These are phyloP conservation scores for Boletellus sp. DNA, from an alignment of 768 basidiomycete species.

Conservation along the genomic window DNA sequence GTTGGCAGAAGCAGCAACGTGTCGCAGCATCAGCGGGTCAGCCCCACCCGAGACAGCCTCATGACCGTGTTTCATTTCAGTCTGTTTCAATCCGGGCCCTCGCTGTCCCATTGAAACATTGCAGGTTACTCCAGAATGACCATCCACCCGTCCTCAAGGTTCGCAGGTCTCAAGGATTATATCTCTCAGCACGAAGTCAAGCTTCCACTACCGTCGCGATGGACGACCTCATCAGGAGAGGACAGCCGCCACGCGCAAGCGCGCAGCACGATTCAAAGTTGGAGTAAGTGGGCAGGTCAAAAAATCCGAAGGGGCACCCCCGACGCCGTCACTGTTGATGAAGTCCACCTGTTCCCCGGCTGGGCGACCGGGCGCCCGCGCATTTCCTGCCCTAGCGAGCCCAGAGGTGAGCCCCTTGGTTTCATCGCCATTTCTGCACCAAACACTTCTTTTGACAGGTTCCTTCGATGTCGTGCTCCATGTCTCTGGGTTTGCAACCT, in stretches of 20 bases:
- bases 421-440: neutral
- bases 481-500: conserved; percentile 74
- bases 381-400: conserved; percentile 16
- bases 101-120: conserved; percentile 1
- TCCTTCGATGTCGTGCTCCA: conserved; percentile 71
- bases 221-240: conserved; percentile 18
- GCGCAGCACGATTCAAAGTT: conserved; percentile 37
- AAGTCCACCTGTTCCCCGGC: conserved; percentile 68
- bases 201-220: conserved; percentile 20
- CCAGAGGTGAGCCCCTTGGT: conserved; percentile 22
- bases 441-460: conserved; percentile 27
- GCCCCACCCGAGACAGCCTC: conserved; percentile 1
- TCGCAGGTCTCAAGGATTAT: conserved; percentile 46
- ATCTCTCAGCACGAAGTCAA: conserved; percentile 43
- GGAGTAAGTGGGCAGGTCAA: conserved; percentile 64
- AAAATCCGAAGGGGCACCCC: conserved; percentile 39
- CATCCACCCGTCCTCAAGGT: conserved; percentile 30
- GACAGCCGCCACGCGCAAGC: conserved; percentile 20
- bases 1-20: neutral
- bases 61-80: conserved; percentile 12
- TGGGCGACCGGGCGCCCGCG: conserved; percentile 65
- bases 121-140: conserved; percentile 22
- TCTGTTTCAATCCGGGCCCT: neutral
- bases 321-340: conserved; percentile 36
- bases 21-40: conserved; percentile 1